These are phyloP conservation scores for Neurospora sp. DNA, from an alignment of 495 filamentous ascomycete species.

Conservation along the genomic window DNA sequence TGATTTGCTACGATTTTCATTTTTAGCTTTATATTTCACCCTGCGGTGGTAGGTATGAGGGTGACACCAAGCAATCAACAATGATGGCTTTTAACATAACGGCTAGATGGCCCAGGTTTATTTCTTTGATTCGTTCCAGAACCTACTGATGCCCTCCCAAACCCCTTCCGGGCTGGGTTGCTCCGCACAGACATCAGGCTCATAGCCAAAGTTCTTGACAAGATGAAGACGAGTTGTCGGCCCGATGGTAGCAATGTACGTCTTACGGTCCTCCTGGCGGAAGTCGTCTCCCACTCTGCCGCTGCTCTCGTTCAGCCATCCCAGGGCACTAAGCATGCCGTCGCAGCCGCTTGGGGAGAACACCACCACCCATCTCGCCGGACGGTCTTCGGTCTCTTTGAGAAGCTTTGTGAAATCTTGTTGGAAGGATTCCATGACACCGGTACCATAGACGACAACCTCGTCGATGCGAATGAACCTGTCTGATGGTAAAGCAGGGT, in stretches of 20 bases:
- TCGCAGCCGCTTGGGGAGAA: slow-evolving; percentile 88
- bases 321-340: slow-evolving; percentile 62
- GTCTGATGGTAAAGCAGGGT: slow-evolving; percentile 24
- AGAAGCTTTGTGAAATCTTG: slow-evolving; percentile 46
- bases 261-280: slow-evolving; percentile 15
- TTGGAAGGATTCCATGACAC: slow-evolving; percentile 64
- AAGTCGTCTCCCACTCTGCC: slow-evolving; percentile 22
- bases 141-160: slow-evolving; percentile 52
- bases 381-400: slow-evolving; percentile 24
- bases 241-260: slow-evolving; percentile 77
- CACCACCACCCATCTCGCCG: slow-evolving; percentile 70
- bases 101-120: not conserved
- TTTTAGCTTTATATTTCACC: no score
- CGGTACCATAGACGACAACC: slow-evolving; percentile 75
- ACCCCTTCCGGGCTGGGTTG: slow-evolving; percentile 78
- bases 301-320: slow-evolving; percentile 39
- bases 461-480: slow-evolving; percentile 58
- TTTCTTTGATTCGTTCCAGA: slow-evolving; percentile 12
- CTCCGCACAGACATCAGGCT: slow-evolving; percentile 72
- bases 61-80: not conserved
- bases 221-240: slow-evolving; percentile 83
- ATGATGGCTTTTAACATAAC: not conserved
- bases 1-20: no score
- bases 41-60: not conserved
- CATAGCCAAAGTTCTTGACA: slow-evolving; percentile 50